These are phyloP conservation scores for Cyberlindnera sargentensis DNA, from an alignment of 805 yeast genomes.

Conservation along the genomic window DNA sequence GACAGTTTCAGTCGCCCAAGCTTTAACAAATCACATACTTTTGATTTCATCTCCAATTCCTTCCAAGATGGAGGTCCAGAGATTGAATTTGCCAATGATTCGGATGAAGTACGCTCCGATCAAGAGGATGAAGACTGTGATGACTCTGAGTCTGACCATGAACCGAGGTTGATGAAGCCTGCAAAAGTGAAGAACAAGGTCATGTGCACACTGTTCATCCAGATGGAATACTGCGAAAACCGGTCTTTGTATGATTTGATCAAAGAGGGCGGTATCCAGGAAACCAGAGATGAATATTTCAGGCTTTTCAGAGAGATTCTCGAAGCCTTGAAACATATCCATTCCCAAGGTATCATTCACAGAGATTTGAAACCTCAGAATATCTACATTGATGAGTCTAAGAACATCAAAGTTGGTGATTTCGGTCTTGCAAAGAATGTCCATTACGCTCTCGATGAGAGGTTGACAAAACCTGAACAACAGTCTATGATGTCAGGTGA, in stretches of 20 bases:
- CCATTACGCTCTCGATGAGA: slow-evolving; percentile 36
- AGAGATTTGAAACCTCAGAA: slow-evolving; percentile 94
- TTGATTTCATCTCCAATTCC: slow-evolving; percentile 68
- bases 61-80: slow-evolving; percentile 38
- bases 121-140: slow-evolving; percentile 16
- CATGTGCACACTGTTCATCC: slow-evolving; percentile 78
- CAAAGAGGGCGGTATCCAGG: slow-evolving; percentile 61
- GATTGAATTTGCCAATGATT: slow-evolving; percentile 42
- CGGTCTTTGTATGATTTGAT: slow-evolving; percentile 82
- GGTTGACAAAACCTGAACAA: slow-evolving; percentile 23
- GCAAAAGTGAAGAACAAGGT: slow-evolving; percentile 22
- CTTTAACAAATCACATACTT: slow-evolving; percentile 27
- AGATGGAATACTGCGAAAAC: slow-evolving; percentile 98
- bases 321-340: slow-evolving; percentile 88
- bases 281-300: slow-evolving; percentile 79
- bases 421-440: slow-evolving; percentile 94
- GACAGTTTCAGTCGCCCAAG: slow-evolving; percentile 19
- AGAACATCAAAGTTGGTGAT: slow-evolving; percentile 91
- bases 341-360: slow-evolving; percentile 89
- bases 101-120: slow-evolving; percentile 17
- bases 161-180: slow-evolving; percentile 12
- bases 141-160: slow-evolving; percentile 9
- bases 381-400: slow-evolving; percentile 85
- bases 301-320: slow-evolving; percentile 77
- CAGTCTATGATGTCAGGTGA: slow-evolving; percentile 45